Percentiles rank a stretch among this genome's conserved stretches.
Conservation (phyloP, 2,329 filamentous ascomycete genomes). For the Sporothrix schenckii region DNA sequence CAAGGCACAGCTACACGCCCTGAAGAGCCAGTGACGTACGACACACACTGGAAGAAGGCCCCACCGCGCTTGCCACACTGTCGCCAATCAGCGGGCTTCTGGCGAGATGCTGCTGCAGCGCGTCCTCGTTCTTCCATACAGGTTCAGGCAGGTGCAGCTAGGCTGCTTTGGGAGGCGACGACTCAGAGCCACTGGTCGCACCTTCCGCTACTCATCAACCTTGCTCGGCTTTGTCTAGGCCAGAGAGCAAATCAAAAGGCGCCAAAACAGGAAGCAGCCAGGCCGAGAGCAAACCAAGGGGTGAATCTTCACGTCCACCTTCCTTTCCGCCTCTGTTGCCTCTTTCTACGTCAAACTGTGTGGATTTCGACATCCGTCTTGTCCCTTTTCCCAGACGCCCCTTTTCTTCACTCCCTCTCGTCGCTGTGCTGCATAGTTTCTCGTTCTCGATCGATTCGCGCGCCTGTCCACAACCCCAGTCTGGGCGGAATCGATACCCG, state of each 20-base stretch:
- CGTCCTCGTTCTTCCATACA: conserved; percentile 7
- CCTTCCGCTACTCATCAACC: conserved; percentile 24
- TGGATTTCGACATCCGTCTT: conserved; percentile 1
- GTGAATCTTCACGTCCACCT: conserved; percentile 24
- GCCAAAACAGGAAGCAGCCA: conserved; percentile 25
- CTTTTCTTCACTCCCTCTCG: neutral
- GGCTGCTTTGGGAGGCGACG: conserved; percentile 27
- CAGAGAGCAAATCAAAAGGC: conserved; percentile 27
- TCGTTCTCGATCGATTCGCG: conserved; percentile 22
- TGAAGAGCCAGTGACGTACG: conserved; percentile 28
- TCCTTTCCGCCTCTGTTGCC: conserved; percentile 13
- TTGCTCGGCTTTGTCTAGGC: conserved; percentile 20
- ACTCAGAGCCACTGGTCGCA: neutral
- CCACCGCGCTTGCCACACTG: neutral
- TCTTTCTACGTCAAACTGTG: neutral
- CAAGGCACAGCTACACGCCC: neutral
- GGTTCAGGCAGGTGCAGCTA: conserved; percentile 26
- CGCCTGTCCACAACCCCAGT: conserved; percentile 26
- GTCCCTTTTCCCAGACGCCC: neutral
- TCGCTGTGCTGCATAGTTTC: neutral
- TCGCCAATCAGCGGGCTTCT: conserved; percentile 27
- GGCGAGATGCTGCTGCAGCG: conserved; percentile 2
- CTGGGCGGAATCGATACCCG: conserved; percentile 28
- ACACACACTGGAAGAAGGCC: neutral
- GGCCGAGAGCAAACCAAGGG: conserved; percentile 1